Percentiles rank a stretch among this genome's conserved stretches.
Conservation (phyloP, 2,329 filamentous ascomycete species). For the Neofusicoccum ribis region DNA sequence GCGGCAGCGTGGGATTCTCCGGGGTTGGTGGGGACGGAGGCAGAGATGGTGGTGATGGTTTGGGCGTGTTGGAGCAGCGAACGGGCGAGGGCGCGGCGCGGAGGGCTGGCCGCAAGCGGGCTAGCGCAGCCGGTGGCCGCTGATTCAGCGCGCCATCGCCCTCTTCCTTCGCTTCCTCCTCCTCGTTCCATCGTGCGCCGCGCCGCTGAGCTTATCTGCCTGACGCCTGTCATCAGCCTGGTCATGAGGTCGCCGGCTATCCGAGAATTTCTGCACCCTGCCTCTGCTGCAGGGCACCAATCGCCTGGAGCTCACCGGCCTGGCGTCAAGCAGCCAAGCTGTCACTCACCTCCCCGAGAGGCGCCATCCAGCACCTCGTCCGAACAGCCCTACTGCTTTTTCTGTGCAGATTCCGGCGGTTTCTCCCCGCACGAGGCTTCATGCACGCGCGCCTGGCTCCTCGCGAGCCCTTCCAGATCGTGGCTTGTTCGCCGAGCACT, state of each 20-base stretch:
- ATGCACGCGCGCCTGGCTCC: not conserved
- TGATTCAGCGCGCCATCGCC: not conserved
- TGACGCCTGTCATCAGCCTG: constrained; percentile 8
- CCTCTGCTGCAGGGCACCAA: not conserved
- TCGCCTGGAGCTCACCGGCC: not conserved
- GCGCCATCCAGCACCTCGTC: not conserved
- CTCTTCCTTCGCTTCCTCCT: not conserved
- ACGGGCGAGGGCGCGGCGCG: not conserved
- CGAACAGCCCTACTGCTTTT: not conserved
- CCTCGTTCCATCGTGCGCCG: not conserved
- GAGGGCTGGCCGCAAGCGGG: not conserved
- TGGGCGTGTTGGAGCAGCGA: not conserved
- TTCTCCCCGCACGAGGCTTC: no score
- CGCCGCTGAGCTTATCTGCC: constrained; percentile 6
- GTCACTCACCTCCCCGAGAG: not conserved
- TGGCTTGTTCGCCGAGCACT: not conserved
- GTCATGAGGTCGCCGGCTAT: not conserved
- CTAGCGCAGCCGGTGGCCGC: not conserved
- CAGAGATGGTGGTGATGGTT: not conserved
- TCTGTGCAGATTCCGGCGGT: no score
- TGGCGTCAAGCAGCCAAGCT: not conserved
- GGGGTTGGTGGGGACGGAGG: not conserved
- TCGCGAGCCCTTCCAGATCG: not conserved
- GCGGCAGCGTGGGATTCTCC: not conserved
- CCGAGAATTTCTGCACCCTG: not conserved